phyloP scores from a whole-genome alignment of 2,329 filamentous ascomycete genomes.

The Calonectria montana region DNA sequence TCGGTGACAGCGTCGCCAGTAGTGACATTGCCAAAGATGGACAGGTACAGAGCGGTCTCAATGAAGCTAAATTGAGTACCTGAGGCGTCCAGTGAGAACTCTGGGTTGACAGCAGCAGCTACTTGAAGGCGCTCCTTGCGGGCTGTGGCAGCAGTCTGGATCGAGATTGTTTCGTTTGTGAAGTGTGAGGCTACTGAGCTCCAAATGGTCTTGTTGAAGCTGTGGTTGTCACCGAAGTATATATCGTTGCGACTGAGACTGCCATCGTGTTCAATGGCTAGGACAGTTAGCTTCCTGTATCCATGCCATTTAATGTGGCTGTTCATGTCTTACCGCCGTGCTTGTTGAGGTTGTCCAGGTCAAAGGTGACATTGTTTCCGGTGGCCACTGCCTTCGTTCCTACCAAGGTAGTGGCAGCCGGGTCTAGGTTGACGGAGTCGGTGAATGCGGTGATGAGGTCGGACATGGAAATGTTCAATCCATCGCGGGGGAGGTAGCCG shows the following conservation, averaged over 20 bases:
- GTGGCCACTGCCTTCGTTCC: conserved; percentile 32
- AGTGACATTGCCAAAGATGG: conserved; percentile 28
- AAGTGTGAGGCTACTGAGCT: conserved; percentile 30
- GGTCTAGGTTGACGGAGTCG: conserved; percentile 37
- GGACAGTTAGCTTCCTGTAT: background rate
- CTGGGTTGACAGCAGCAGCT: conserved; percentile 31
- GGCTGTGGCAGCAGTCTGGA: conserved; percentile 30
- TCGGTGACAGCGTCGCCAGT: conserved; percentile 34
- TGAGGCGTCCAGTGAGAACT: conserved; percentile 23
- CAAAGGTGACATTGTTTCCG: conserved; percentile 34
- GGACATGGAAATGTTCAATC: conserved; percentile 15
- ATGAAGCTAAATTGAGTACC: conserved; percentile 31
- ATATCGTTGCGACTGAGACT: conserved; percentile 37
- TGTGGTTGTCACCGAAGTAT: conserved; percentile 38
- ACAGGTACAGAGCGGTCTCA: conserved; percentile 36
- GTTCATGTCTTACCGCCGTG: conserved; percentile 27
- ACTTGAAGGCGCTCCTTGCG: conserved; percentile 33
- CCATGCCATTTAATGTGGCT: accelerated
- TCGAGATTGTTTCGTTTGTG: conserved; percentile 35
- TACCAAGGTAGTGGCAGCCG: conserved; percentile 36
- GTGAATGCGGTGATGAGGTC: conserved; percentile 29
- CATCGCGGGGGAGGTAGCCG: conserved; percentile 14
- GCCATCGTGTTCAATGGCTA: conserved; percentile 38
- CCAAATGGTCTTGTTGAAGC: conserved; percentile 40
- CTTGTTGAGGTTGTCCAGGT: conserved; percentile 34